Conservation (phyloP, 2,329 filamentous ascomycete genomes). For the Elsinoe arachidis region DNA sequence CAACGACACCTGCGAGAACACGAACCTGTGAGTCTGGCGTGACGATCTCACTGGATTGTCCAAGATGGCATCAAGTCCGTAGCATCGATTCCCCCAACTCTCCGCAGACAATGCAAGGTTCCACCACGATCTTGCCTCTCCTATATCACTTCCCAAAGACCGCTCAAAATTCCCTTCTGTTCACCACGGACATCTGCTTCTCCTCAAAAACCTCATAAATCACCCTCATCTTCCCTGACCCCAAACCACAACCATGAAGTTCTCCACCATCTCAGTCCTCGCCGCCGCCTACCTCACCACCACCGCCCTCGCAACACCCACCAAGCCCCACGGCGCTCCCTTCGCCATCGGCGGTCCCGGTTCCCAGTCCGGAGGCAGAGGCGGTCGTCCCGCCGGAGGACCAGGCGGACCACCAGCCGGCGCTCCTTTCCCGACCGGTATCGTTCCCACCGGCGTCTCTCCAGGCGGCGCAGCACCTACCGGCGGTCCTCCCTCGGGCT, state of each 20-base stretch:
- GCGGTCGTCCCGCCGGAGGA: not conserved
- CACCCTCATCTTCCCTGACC: not conserved
- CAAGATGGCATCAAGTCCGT: constrained; percentile 5
- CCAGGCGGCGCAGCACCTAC: not conserved
- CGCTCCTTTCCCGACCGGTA: not conserved
- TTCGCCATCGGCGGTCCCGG: not conserved
- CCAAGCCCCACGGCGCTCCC: not conserved
- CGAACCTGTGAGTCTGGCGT: not conserved
- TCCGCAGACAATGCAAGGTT: not conserved
- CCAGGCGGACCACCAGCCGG: not conserved
- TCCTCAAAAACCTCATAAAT: not conserved
- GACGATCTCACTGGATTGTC: not conserved
- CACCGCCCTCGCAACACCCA: not conserved
- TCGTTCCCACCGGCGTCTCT: not conserved
- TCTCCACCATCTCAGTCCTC: not conserved
- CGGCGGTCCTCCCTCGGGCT: not conserved
- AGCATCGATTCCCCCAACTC: not conserved
- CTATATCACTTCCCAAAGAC: not conserved
- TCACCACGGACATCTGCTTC: not conserved
- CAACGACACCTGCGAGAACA: not conserved
- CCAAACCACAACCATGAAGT: not conserved
- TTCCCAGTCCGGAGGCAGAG: not conserved
- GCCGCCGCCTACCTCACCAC: not conserved
- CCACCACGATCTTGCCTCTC: not conserved
- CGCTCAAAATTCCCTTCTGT: not conserved